A percentile compares a stretch with the other conserved stretches of the same genome.
Evolutionary conservation across 768 basidiomycete species (phyloP).

Genomic region (Leccinum truebloodii): DNA sequence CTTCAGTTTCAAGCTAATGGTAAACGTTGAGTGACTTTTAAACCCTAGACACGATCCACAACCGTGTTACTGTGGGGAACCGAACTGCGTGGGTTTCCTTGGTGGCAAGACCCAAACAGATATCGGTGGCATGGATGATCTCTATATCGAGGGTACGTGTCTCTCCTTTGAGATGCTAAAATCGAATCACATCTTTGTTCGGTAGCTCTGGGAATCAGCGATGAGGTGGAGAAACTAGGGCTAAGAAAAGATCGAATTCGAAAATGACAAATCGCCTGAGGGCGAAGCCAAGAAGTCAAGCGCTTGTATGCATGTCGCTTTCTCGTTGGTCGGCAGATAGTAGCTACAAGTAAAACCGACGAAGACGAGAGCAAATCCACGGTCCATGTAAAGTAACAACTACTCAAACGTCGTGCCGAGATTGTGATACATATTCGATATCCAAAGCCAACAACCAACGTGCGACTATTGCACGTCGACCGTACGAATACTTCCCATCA

Average conservation of each 20-base stretch:
- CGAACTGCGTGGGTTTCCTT: conserved; percentile 93
- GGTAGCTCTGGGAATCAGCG: conserved; percentile 88
- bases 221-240: conserved; percentile 80
- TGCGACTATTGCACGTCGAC: too few relatives aligned
- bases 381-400: too few relatives aligned
- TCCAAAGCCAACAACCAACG: too few relatives aligned
- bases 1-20: not conserved
- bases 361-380: too few relatives aligned
- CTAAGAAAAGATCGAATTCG: conserved; percentile 32
- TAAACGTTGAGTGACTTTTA: not conserved
- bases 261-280: too few relatives aligned
- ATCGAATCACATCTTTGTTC: not conserved
- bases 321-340: too few relatives aligned
- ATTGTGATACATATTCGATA: too few relatives aligned
- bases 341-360: too few relatives aligned
- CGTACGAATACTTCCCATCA: too few relatives aligned
- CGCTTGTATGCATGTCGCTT: too few relatives aligned
- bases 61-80: conserved; percentile 91
- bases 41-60: conserved; percentile 84
- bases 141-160: conserved; percentile 81
- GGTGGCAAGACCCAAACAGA: conserved; percentile 99
- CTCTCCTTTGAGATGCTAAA: not conserved
- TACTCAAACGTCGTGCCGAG: too few relatives aligned
- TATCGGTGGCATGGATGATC: conserved; percentile 89
- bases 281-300: too few relatives aligned